Evolutionary conservation across 441 rosid genomes (phyloP).

Genomic region (Syzygium malaccense): DNA sequence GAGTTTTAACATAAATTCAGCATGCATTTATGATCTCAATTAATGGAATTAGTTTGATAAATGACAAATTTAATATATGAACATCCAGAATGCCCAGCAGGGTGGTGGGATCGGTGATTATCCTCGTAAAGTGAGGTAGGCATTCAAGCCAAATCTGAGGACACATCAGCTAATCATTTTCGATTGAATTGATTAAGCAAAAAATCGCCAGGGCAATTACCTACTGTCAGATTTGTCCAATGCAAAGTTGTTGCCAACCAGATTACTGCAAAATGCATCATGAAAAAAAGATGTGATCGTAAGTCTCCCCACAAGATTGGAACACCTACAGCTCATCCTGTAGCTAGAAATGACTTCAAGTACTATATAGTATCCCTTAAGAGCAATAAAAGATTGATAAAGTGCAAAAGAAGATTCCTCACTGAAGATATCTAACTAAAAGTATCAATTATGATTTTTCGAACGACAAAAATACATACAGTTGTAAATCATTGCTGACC

Average conservation of each 20-base stretch:
- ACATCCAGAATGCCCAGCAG: neutral
- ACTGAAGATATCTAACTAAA: neutral
- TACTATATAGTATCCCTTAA: neutral
- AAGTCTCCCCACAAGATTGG: slow-evolving; percentile 4
- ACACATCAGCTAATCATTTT: neutral
- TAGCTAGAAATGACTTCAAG: neutral
- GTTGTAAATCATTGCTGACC: neutral
- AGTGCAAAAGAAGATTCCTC: neutral
- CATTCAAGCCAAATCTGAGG: neutral
- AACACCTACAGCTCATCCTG: neutral
- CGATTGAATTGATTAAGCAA: neutral
- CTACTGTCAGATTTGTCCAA: neutral
- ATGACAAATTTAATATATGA: neutral
- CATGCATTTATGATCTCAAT: neutral
- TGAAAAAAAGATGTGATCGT: neutral
- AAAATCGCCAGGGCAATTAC: neutral
- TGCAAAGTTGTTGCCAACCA: neutral
- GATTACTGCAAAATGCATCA: neutral
- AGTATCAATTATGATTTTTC: neutral
- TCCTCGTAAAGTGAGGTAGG: neutral
- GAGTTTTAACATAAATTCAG: neutral
- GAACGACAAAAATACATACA: neutral
- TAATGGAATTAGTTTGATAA: neutral
- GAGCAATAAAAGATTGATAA: neutral
- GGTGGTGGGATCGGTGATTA: neutral